Conservation (phyloP, 139 green algal genomes). For the Micractinium conductrix region DNA sequence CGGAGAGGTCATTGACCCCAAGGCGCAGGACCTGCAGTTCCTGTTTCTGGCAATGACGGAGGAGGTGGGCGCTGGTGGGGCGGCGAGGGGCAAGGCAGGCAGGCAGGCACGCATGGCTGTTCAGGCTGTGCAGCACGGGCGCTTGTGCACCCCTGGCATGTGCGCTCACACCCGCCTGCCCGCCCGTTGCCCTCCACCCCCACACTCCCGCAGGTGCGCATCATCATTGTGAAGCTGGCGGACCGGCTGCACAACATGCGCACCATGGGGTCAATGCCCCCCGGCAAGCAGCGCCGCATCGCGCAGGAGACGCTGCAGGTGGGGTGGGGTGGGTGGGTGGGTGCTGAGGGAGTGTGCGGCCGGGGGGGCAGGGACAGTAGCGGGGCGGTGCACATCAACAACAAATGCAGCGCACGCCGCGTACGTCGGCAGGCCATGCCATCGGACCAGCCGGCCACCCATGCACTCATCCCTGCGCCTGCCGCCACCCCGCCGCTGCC, state of each 20-base stretch:
- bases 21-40: constrained; percentile 83
- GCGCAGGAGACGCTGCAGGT: constrained; percentile 77
- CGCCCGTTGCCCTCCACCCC: not conserved
- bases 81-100: not conserved
- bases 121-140: not conserved
- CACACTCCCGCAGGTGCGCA: constrained; percentile 52
- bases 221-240: constrained; percentile 95
- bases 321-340: constrained; percentile 54
- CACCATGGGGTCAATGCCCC: constrained; percentile 86
- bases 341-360: not conserved
- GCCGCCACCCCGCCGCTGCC: not conserved
- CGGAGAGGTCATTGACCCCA: constrained; percentile 1
- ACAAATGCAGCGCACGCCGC: too few species aligned
- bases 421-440: too few species aligned
- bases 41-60: constrained; percentile 94
- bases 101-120: not conserved
- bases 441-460: too few species aligned
- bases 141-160: too few species aligned
- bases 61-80: constrained; percentile 60
- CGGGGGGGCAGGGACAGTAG: too few species aligned
- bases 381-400: too few species aligned
- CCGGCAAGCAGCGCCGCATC: constrained; percentile 83
- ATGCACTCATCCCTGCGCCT: not conserved
- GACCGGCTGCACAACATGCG: constrained; percentile 96
- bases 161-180: not conserved